Conservation (phyloP, 1,284 basidiomycete genomes). For the Irpex sp. region DNA sequence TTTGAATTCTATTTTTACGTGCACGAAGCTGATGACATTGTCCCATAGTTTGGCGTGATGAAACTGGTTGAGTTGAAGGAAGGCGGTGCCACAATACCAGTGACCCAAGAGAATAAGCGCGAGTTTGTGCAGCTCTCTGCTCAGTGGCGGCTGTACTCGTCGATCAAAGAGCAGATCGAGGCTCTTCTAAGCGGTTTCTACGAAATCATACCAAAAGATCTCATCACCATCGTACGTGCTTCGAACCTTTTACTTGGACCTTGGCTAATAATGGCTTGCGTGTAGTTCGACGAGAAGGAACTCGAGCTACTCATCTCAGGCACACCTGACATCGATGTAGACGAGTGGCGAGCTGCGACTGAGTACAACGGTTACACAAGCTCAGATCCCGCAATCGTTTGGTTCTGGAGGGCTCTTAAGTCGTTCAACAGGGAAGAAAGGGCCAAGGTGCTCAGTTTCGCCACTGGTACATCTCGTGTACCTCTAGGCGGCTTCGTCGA, state of each 20-base stretch:
- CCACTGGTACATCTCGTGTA: conserved; percentile 92
- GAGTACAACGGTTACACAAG: conserved; percentile 86
- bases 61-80: conserved; percentile 86
- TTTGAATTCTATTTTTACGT: conserved; percentile 7
- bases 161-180: conserved; percentile 96
- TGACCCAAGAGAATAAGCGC: conserved; percentile 94
- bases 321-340: conserved; percentile 97
- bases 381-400: conserved; percentile 92
- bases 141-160: conserved; percentile 90
- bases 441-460: conserved; percentile 95
- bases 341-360: conserved; percentile 96
- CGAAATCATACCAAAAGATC: conserved; percentile 89
- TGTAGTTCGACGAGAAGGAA: conserved; percentile 95
- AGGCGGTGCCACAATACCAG: conserved; percentile 75
- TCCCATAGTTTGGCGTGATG: conserved; percentile 78
- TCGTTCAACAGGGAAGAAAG: conserved; percentile 97
- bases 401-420: conserved; percentile 99
- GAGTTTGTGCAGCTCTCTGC: conserved; percentile 94
- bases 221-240: conserved; percentile 68
- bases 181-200: conserved; percentile 91
- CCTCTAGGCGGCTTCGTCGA: conserved; percentile 93
- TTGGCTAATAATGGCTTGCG: conserved; percentile 28
- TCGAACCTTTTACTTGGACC: conserved; percentile 13
- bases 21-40: conserved; percentile 4
- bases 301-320: conserved; percentile 97